Conservation (phyloP, 371 early-diverging fungal genomes). For the Mycotypha africana region DNA sequence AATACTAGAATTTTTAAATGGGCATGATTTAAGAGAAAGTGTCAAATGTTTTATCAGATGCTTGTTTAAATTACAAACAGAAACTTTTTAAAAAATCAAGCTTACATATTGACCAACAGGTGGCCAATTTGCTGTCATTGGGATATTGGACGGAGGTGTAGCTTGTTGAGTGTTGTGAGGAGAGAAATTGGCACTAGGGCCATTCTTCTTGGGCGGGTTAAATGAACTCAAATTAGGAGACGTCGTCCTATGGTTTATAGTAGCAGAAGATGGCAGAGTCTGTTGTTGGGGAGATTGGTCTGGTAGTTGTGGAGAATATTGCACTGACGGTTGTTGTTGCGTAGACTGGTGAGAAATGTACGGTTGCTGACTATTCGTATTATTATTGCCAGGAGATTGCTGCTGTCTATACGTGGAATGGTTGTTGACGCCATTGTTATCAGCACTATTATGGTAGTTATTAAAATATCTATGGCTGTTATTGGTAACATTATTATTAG, state of each 20-base stretch:
- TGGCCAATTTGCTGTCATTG: conserved; percentile 6
- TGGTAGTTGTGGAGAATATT: conserved; percentile 15
- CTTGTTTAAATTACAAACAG: no score
- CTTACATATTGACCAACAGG: conserved; percentile 25
- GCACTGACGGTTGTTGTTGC: conserved; percentile 14
- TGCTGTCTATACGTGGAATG: no score
- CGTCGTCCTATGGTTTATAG: conserved; percentile 24
- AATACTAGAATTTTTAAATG: conserved; percentile 1
- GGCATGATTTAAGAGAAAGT: not conserved
- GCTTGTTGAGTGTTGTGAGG: conserved; percentile 22
- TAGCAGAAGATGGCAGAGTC: conserved; percentile 22
- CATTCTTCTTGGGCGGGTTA: conserved; percentile 8
- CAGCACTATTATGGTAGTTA: no score
- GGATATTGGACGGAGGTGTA: conserved; percentile 26
- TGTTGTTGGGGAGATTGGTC: conserved; percentile 8
- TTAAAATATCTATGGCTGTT: no score
- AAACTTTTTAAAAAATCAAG: not conserved
- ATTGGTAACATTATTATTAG: no score
- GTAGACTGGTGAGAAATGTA: conserved; percentile 9
- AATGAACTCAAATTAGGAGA: conserved; percentile 16
- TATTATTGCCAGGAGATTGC: no score
- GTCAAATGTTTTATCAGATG: no score
- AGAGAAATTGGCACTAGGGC: no score
- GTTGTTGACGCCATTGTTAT: no score
- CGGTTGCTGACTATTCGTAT: no score